phyloP scores from a whole-genome alignment of 257 asterid genomes.

The Perilla frutescens region DNA sequence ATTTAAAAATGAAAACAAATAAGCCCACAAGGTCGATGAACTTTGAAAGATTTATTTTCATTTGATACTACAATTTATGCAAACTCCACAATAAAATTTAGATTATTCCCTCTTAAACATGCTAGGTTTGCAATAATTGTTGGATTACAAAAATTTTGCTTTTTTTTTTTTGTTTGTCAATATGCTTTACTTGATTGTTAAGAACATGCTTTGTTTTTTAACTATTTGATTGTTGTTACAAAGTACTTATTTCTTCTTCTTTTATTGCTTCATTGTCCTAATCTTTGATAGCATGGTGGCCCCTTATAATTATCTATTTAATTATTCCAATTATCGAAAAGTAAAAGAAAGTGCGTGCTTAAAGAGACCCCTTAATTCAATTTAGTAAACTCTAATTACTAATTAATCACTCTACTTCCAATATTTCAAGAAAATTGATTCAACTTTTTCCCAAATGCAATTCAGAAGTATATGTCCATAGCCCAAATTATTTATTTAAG shows the following conservation, averaged over 20 bases:
- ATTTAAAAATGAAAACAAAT: too few relatives aligned
- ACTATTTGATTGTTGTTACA: background rate
- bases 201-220: constrained; percentile 32
- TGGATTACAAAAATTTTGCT: too few relatives aligned
- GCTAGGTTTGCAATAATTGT: too few relatives aligned
- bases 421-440: background rate
- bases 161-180: background rate
- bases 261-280: constrained; percentile 23
- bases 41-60: too few relatives aligned
- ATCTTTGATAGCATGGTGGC: constrained; percentile 28
- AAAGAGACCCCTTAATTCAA: background rate
- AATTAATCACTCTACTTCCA: background rate
- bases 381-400: background rate
- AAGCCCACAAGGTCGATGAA: too few relatives aligned
- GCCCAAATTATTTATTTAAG: too few relatives aligned
- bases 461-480: too few relatives aligned
- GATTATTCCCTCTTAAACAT: too few relatives aligned
- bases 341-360: background rate
- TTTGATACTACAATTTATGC: too few relatives aligned
- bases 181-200: constrained; percentile 41
- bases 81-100: too few relatives aligned
- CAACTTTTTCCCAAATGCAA: background rate
- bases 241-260: background rate
- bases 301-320: background rate
- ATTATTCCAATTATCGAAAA: constrained; percentile 3